Base-by-base conservation (phyloP, 345 rosid species). In the Trapa incisa region DNA sequence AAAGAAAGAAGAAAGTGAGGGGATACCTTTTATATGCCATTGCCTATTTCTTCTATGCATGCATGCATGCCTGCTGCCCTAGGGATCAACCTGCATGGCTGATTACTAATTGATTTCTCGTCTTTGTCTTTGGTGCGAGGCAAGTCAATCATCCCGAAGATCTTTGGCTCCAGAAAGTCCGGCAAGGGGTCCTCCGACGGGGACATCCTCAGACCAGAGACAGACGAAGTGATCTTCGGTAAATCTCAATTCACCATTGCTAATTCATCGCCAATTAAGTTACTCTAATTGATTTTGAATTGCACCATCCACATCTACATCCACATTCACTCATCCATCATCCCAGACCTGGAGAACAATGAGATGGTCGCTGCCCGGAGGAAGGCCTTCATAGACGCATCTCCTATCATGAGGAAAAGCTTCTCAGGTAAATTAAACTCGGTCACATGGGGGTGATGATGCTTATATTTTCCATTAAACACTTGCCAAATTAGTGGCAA, bases 1-100 rank as follows among this genome's bases (percentile, higher is more conserved):
- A 89, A 67, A 92, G 77, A 86, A 90, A 81, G 80, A 93, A 86
- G 80, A 93, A 79, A 87, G 98, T 90, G 75, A 68, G 12, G 37
- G 9, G 15, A 29, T 13, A 37, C 41, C 11, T 56, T 15, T 7
- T 45, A 7, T 45, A 7, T 45, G 48, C 48, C 13, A 45, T 45
- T 45, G 29, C 37, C 35, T 33, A 3, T 58, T 29, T 58, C 1
- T 58, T 5, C 32, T 58, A 5, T 58, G 35, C 35, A 38, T 3
- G 32, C 35, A 7, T 33, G n/a, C 33, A 33, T 22, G 11, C 3
- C 16, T 58, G 32, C 12, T 58, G 63, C 63, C 35, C 29, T 22
- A 22, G 63, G 35, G 13, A 38, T 29, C 16, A 58, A 58, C 11
- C 35, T 33, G 9, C 5, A 1, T 1, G 11, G 11, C 35, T 35